Evolutionary conservation across 1,284 basidiomycete genomes (phyloP).

Genomic region (Rhizoctonia solani): DNA sequence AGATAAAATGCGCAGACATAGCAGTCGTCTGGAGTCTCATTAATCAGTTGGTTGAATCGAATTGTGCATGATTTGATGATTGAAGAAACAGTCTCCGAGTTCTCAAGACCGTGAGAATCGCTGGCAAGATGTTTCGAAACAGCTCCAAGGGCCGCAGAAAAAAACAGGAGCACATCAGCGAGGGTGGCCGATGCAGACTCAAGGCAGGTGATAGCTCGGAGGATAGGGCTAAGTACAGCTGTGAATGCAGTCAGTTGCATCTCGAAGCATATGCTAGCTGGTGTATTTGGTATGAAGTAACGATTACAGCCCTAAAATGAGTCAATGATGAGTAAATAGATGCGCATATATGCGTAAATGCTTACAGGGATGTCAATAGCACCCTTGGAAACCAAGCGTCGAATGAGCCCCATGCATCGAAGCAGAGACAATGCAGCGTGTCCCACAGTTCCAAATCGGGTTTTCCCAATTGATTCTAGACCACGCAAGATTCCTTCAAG

Average conservation of each 20-base stretch:
- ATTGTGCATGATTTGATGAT: not conserved
- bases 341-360: too few species aligned
- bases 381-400: not conserved
- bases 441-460: not conserved
- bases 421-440: not conserved
- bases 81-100: not conserved
- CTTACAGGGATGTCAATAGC: not conserved
- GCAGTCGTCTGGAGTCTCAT: not conserved
- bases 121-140: not conserved
- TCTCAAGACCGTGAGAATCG: not conserved
- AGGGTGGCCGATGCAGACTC: not conserved
- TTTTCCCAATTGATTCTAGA: not conserved
- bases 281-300: not conserved
- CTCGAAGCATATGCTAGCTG: not conserved
- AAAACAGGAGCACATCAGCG: not conserved
- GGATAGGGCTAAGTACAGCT: not conserved
- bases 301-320: not conserved
- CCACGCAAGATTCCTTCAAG: not conserved
- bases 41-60: not conserved
- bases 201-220: constrained; percentile 1
- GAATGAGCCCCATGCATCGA: not conserved
- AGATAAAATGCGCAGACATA: not conserved
- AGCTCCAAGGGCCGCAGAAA: not conserved
- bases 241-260: not conserved
- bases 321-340: not conserved